Conservation (phyloP, 116 monocot genomes). For the Dioscorea cayenensis region DNA sequence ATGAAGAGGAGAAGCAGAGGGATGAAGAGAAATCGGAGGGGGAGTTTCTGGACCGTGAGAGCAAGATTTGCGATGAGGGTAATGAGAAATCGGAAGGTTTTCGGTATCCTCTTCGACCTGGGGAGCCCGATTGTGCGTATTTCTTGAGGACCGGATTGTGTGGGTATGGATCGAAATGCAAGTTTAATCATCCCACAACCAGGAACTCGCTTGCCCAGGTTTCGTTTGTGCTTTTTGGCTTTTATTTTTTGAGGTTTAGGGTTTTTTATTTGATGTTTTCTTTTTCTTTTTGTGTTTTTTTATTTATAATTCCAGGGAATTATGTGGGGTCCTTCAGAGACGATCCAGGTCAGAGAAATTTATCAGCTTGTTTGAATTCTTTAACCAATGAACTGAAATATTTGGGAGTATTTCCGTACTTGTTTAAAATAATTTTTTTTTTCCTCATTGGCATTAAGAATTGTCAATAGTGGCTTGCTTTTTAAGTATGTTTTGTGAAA, state of each 20-base stretch:
- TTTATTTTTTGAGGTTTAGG: neutral
- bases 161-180: slow-evolving; percentile 12
- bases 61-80: neutral
- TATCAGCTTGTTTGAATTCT: neutral
- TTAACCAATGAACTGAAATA: neutral
- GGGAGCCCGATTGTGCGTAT: slow-evolving; percentile 18
- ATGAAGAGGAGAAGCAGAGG: neutral
- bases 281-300: neutral
- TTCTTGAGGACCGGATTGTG: slow-evolving; percentile 23
- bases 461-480: too few relatives aligned
- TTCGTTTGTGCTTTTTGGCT: neutral
- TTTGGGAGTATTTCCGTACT: neutral
- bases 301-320: neutral
- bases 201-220: neutral
- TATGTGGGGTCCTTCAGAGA: neutral
- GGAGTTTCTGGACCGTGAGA: neutral
- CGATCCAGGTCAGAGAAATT: neutral
- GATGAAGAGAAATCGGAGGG: neutral
- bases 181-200: slow-evolving; percentile 13
- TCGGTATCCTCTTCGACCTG: slow-evolving; percentile 14
- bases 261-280: neutral
- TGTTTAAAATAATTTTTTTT: too few relatives aligned
- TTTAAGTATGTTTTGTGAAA: too few relatives aligned
- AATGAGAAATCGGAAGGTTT: neutral
- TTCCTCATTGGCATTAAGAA: too few relatives aligned